Conservation (phyloP, 192 early-diverging fungal genomes). For the Umbelopsis sp. region DNA sequence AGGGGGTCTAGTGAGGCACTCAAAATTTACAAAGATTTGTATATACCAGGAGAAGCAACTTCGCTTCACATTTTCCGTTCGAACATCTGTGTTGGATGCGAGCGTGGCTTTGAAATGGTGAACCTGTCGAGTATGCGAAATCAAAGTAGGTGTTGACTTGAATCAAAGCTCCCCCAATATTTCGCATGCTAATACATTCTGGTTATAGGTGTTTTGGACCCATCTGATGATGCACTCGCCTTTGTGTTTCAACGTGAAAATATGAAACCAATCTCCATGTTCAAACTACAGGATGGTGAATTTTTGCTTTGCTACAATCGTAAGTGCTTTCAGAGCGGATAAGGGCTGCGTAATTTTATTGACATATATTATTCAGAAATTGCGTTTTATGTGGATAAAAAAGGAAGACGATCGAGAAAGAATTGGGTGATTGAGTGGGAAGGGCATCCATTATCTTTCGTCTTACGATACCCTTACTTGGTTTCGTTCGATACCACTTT, state of each 20-base stretch:
- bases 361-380: conserved; percentile 59
- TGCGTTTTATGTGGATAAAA: conserved; percentile 90
- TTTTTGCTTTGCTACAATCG: conserved; percentile 93
- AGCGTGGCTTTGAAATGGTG: conserved; percentile 94
- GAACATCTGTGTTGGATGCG: conserved; percentile 89
- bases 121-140: conserved; percentile 83
- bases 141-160: conserved; percentile 45
- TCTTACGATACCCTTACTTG: conserved; percentile 81
- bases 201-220: conserved; percentile 73
- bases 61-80: conserved; percentile 87
- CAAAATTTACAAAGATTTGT: conserved; percentile 80
- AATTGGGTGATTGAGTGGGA: conserved; percentile 90
- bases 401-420: conserved; percentile 71
- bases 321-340: conserved; percentile 34
- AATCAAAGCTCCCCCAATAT: neutral
- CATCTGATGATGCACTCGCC: conserved; percentile 74
- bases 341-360: neutral
- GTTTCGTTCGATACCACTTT: conserved; percentile 89
- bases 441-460: conserved; percentile 84
- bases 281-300: conserved; percentile 74
- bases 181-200: neutral
- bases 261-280: conserved; percentile 82
- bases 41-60: conserved; percentile 89
- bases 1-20: conserved; percentile 48
- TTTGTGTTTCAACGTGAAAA: conserved; percentile 80